Evolutionary conservation across 805 yeast species (phyloP), one percentile per base, ranked within the genome.

Genomic region (Candida dajiaensis): DNA sequence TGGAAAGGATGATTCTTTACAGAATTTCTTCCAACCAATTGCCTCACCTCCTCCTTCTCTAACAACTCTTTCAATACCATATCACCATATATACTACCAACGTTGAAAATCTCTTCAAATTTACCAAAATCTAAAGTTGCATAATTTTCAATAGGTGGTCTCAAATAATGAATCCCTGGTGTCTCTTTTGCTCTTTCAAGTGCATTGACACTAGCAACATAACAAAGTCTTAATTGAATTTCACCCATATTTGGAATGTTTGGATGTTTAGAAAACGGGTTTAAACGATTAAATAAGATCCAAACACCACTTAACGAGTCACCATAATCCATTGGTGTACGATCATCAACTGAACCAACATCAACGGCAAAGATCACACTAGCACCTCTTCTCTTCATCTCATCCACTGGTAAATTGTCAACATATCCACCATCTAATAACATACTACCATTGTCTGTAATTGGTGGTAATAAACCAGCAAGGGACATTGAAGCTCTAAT

Each of bases 401-500:
- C 97, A 53, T 74, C 74, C 2, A 92, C 98, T 0, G 99, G 95
- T 47, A 92, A 70, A 61, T 92, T 92, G 62, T 92, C 98, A 45
- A 94, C 82, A 62, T 94, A 92, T 0, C 99, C 99, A 38, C 99
- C 99, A 65, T 92, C 99, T 38, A 94, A 68, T 25, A 94, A 67
- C 98, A 92, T 92, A 36, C 85, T 80, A 0, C 99, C 99, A 45
- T 87, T 81, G 57, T 81, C 94, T 4, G 94, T 83, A 21, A 94
- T 71, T 1, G 92, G 92, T 4, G 99, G 99, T 21, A 92, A 69
- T 35, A 94, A 70, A 0, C 98, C 97, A 1, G 98, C 98, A 42
- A 92, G 71, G 0, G 97, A 85, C 99, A 92, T 92, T 0, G 97
- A 88, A 0, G 99, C 99, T 43, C 99, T 72, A 40, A 92, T 85